Base-by-base conservation (phyloP, 2,329 filamentous ascomycete genomes). In the Cercospora zeina region DNA sequence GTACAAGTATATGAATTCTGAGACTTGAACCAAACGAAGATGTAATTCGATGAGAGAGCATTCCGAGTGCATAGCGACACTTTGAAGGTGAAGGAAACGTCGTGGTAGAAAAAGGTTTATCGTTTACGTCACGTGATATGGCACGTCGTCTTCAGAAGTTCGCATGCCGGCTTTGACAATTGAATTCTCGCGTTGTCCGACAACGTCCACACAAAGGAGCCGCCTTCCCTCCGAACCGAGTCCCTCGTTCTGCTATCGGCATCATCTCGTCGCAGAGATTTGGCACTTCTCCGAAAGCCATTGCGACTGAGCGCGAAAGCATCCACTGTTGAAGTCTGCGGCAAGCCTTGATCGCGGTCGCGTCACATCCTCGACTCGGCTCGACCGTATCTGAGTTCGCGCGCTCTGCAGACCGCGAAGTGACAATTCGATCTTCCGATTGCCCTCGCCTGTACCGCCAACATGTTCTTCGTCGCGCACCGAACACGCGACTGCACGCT, bases 381-480 rank as follows among this genome's bases (percentile, higher is more conserved):
- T 49, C 24, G 42, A 49, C 42, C 2, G 42, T 49, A 27, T 27
- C 24, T 24, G 13, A 49, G 21, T 21, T 27, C 42, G 42, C 42
- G 42, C 49, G 30, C 49, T 53, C 49, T 31, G 14, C 42, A 30
- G 31, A 59, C 11, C 11, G 14, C 39, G 31, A 24, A 11, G 11
- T 19, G 8, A n/a, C 27, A n/a, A 10, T 34, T 36, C 33, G 42
- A 47, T 47, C n/a, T 51, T 47, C 31, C 19, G 21, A 19, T n/a
- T 39, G 47, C 34, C 37, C 34, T 54, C 31, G 33, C 57, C 51
- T 14, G 31, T 11, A 62, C 53, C 60, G 45, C 45, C 59, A 68
- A 54, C 47, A 99, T 99, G 95, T 99, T 97, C 79, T 99, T 99
- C 82, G 90, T 99, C 68, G 91, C 96, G 79, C 93, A 96, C 75